Evolutionary conservation across 306 rosid species (phyloP), one percentile per base, ranked within the genome.

Genomic region (Acacia confusa): DNA sequence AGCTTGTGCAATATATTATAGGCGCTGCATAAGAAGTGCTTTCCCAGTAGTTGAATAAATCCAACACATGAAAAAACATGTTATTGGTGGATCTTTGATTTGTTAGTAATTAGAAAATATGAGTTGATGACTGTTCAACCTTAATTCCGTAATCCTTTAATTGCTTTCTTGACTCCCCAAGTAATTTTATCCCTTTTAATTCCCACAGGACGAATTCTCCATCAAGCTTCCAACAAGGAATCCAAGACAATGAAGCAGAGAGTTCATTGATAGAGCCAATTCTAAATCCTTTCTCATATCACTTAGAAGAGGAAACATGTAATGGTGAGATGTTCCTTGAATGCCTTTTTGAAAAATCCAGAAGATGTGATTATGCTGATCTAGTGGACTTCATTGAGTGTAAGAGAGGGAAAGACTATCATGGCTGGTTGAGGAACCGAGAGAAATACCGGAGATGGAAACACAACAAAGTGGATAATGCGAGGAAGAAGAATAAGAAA

Each of bases 341-440:
- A 60, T 89, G 94, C 84, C 9, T 85, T 30, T 20, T 85, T 13
- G 64, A 32, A 52, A 53, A 61, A 78, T n/a, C 87, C 41, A 2
- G 20, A 57, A 52, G 2, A 0, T 75, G 88, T 4, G 89, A 91
- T 43, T 82, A 80, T 70, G 92, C 52, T 40, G 97, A 90, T 72
- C 86, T 93, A 71, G 88, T 82, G 8, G 93, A 90, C 85, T 93
- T 90, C 74, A 41, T 93, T 4, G 92, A 78, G 75, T 93, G 93
- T 76, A 75, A 82, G 83, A 75, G 43, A 36, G 89, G 88, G 64
- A 91, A 87, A 82, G 87, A 93, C 86, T 95, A 95, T 75, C 30
- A 70, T 69, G 65, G 55, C 34, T 95, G 93, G 95, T 76, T 89
- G 91, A 90, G 84, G 78, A 78, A 72, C 30, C 88, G 84, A 55